These are phyloP conservation scores for Castanospermum australe DNA, from an alignment of 306 rosid species.

Conservation along the genomic window DNA sequence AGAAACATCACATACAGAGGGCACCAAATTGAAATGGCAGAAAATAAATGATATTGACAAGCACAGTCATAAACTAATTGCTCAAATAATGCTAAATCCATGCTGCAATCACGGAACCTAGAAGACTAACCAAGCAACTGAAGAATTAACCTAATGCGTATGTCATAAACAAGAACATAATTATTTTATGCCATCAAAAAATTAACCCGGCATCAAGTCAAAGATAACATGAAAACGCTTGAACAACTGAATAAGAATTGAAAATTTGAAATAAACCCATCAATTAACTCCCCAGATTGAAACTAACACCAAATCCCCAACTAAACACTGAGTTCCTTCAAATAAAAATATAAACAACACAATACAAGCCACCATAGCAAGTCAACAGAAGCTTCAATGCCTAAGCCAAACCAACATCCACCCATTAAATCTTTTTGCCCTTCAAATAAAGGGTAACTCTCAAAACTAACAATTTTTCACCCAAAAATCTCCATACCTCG, in stretches of 20 bases:
- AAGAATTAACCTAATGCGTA: constrained; percentile 3
- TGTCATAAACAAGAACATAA: not conserved
- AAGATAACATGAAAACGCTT: not conserved
- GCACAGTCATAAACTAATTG: not conserved
- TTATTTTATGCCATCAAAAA: not conserved
- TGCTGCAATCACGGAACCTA: not conserved
- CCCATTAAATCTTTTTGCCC: constrained; percentile 9
- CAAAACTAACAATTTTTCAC: constrained; percentile 6
- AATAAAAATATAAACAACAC: not conserved
- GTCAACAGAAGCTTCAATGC: constrained; percentile 34
- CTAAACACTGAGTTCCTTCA: not conserved
- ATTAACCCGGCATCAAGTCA: not conserved
- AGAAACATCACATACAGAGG: not conserved
- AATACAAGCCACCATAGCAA: constrained; percentile 16
- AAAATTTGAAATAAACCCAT: constrained; percentile 20
- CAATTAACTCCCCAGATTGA: constrained; percentile 3
- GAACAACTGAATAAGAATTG: not conserved
- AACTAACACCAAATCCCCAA: constrained; percentile 1
- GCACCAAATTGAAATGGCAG: not conserved
- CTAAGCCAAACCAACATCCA: constrained; percentile 16
- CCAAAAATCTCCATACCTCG: constrained; percentile 11
- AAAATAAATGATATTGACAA: not conserved
- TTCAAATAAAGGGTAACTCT: constrained; percentile 22
- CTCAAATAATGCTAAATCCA: not conserved
- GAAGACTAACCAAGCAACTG: constrained; percentile 14